phyloP scores from a whole-genome alignment of 2,329 filamentous ascomycete genomes.

The Torrubiella hemipterigena region DNA sequence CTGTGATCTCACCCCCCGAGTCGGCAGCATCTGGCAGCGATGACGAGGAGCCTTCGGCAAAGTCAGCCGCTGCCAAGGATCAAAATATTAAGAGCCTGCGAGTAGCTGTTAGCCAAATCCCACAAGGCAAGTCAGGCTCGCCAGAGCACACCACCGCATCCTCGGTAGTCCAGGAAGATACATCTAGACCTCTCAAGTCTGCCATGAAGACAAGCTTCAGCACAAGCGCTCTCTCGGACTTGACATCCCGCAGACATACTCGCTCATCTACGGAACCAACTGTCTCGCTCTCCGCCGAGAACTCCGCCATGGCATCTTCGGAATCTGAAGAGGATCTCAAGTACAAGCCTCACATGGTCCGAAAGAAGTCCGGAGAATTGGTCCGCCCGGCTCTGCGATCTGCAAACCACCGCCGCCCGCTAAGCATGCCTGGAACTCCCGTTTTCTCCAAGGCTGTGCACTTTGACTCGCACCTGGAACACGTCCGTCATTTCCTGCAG shows the following conservation, averaged over 20 bases:
- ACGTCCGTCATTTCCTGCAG: constrained; percentile 90
- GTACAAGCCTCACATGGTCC: constrained; percentile 79
- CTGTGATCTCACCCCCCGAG: constrained; percentile 84
- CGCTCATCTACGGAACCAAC: constrained; percentile 44
- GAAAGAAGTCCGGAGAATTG: constrained; percentile 96
- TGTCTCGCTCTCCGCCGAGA: constrained; percentile 32
- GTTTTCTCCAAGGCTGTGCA: constrained; percentile 97
- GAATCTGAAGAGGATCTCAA: constrained; percentile 48
- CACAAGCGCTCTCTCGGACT: constrained; percentile 29
- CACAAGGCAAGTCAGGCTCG: constrained; percentile 20
- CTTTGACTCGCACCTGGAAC: constrained; percentile 92
- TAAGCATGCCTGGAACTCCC: constrained; percentile 94
- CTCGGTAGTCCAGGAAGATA: constrained; percentile 13
- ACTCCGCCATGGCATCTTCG: constrained; percentile 41
- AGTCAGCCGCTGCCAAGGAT: constrained; percentile 33
- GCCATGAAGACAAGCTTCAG: constrained; percentile 34
- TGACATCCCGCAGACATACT: constrained; percentile 33
- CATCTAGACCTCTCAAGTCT: constrained; percentile 5
- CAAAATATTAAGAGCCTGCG: constrained; percentile 58
- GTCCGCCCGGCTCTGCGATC: constrained; percentile 83
- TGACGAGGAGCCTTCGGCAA: constrained; percentile 54
- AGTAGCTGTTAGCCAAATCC: constrained; percentile 71
- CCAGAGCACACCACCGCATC: constrained; percentile 34
- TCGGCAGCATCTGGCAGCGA: constrained; percentile 73
- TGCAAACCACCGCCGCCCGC: constrained; percentile 68